Conservation (phyloP, 495 filamentous ascomycete genomes). For the Baudoinia panamericana region DNA sequence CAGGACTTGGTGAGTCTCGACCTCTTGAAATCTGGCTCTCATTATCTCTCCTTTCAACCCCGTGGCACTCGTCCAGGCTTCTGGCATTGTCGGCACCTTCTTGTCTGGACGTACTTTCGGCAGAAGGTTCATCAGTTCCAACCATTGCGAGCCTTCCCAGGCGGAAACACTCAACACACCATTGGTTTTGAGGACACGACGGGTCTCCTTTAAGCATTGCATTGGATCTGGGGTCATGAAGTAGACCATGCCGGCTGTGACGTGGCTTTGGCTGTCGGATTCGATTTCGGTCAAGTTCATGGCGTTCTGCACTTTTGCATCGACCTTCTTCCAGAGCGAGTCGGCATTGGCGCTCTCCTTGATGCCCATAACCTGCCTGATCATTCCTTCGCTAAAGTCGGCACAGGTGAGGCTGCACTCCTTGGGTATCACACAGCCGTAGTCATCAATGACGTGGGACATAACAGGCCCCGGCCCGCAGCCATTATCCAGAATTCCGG, state of each 20-base stretch:
- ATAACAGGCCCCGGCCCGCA: slow-evolving; percentile 18
- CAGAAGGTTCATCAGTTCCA: slow-evolving; percentile 11
- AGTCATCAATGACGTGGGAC: slow-evolving; percentile 3
- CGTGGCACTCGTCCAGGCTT: slow-evolving; percentile 1
- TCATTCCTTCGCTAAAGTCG: slow-evolving; percentile 19
- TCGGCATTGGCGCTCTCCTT: slow-evolving; percentile 14
- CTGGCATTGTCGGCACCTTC: slow-evolving; percentile 7
- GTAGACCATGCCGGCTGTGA: slow-evolving; percentile 16
- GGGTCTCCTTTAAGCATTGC: slow-evolving; percentile 8
- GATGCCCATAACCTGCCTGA: slow-evolving; percentile 6
- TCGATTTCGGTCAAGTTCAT: slow-evolving; percentile 9
- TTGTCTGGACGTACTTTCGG: slow-evolving; percentile 9
- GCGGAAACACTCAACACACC: slow-evolving; percentile 7
- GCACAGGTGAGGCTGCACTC: slow-evolving; percentile 12
- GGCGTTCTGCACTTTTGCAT: slow-evolving; percentile 8
- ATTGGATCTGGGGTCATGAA: slow-evolving; percentile 18
- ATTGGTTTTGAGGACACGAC: slow-evolving; percentile 7
- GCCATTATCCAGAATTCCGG: slow-evolving; percentile 17
- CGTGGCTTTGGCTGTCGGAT: slow-evolving; percentile 12
- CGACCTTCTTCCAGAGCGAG: slow-evolving; percentile 9
- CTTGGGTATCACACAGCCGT: slow-evolving; percentile 5
- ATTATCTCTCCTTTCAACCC: slow-evolving; percentile 12
- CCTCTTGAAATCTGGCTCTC: slow-evolving; percentile 18
- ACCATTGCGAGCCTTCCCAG: slow-evolving; percentile 17
- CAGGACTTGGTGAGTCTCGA: slow-evolving; percentile 4